Percentiles rank a stretch among this genome's conserved stretches.
Evolutionary conservation across 2,329 filamentous ascomycete genomes (phyloP).

Genomic region (Botrytis byssoidea): DNA sequence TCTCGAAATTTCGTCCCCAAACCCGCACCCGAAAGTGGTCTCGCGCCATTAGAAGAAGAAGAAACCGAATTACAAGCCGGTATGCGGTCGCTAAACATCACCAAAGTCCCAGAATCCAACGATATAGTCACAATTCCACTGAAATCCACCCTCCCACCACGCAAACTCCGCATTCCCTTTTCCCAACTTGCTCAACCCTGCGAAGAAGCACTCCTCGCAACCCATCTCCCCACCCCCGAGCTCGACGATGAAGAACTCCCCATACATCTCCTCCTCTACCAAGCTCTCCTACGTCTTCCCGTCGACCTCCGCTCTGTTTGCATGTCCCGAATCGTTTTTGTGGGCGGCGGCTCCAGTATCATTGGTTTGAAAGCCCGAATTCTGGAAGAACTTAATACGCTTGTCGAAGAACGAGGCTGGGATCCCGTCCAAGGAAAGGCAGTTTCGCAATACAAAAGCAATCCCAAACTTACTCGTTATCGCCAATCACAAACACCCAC

Average conservation of each 20-base stretch:
- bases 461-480: slow-evolving; percentile 1
- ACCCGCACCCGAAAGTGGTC: slow-evolving; percentile 35
- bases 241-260: slow-evolving; percentile 88
- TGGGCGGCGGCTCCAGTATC: slow-evolving; percentile 75
- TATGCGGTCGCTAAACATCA: slow-evolving; percentile 32
- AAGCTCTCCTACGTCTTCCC: slow-evolving; percentile 70
- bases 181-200: slow-evolving; percentile 69
- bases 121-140: slow-evolving; percentile 44
- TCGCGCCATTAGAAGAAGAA: slow-evolving; percentile 57
- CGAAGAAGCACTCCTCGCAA: slow-evolving; percentile 72
- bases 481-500: neutral
- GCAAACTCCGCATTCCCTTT: slow-evolving; percentile 65
- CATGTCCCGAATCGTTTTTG: slow-evolving; percentile 85
- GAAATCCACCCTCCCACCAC: slow-evolving; percentile 46
- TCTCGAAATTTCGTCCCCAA: slow-evolving; percentile 24
- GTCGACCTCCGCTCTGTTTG: slow-evolving; percentile 80
- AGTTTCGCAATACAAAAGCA: slow-evolving; percentile 7
- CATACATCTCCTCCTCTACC: slow-evolving; percentile 73
- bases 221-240: slow-evolving; percentile 49
- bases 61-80: slow-evolving; percentile 46
- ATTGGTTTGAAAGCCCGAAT: slow-evolving; percentile 77
- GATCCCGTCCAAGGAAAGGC: slow-evolving; percentile 54
- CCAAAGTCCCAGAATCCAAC: slow-evolving; percentile 25
- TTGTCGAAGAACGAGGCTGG: slow-evolving; percentile 74
- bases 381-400: slow-evolving; percentile 66